Conservation (phyloP, 805 yeast species). For the Isabelozyma heimii region DNA sequence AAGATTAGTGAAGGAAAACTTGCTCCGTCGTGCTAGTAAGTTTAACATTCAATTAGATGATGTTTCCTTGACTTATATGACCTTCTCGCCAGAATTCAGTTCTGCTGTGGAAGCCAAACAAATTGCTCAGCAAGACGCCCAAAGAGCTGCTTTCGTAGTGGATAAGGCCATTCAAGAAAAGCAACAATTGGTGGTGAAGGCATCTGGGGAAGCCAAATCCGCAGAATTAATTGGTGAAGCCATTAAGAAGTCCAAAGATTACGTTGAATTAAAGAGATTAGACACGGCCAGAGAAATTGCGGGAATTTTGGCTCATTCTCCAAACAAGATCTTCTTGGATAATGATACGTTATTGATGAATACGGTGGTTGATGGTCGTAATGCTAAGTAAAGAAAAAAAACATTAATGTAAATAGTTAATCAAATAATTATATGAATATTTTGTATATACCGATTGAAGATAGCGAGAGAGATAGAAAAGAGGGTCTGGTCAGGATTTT, state of each 20-base stretch:
- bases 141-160: conserved; percentile 94
- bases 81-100: conserved; percentile 96
- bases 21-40: conserved; percentile 85
- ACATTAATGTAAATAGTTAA: conserved; percentile 2
- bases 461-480: not conserved
- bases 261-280: conserved; percentile 93
- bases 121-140: conserved; percentile 99
- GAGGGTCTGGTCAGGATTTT: no score
- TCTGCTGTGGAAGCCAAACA: conserved; percentile 98
- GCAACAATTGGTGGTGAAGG: conserved; percentile 94
- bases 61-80: conserved; percentile 94
- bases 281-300: conserved; percentile 98
- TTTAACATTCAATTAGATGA: conserved; percentile 90
- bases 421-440: not conserved
- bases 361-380: conserved; percentile 78
- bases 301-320: conserved; percentile 74
- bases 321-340: conserved; percentile 88
- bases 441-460: not conserved
- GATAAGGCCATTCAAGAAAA: conserved; percentile 98
- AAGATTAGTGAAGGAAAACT: conserved; percentile 82
- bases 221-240: conserved; percentile 99
- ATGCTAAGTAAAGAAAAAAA: conserved; percentile 5
- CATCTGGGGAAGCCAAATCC: conserved; percentile 97
- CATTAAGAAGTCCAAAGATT: conserved; percentile 91
- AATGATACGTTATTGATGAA: conserved; percentile 89